Conservation (phyloP, 2,329 filamentous ascomycete genomes). For the Aureobasidium subglaciale region DNA sequence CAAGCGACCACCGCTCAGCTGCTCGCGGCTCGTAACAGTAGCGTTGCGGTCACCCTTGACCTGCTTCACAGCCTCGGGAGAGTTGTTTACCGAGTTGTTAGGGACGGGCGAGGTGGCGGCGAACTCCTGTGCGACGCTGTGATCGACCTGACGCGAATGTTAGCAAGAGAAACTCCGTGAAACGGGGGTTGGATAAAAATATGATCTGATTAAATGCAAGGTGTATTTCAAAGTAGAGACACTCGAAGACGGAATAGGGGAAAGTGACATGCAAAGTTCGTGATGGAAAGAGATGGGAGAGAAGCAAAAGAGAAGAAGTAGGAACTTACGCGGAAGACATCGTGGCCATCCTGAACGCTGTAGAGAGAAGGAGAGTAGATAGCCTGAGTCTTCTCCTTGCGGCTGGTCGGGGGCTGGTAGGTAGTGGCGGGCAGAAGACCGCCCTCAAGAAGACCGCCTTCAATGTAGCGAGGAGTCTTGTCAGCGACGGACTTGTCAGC, state of each 20-base stretch:
- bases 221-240: not conserved
- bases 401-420: not conserved
- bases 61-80: not conserved
- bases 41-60: not conserved
- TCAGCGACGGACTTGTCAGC: not conserved
- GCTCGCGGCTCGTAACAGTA: too few relatives aligned
- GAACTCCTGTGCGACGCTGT: not conserved
- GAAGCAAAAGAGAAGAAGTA: not conserved
- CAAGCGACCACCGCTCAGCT: too few relatives aligned
- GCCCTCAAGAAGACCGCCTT: not conserved
- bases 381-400: not conserved
- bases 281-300: not conserved
- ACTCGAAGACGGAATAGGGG: not conserved
- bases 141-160: not conserved
- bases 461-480: not conserved
- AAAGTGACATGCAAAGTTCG: not conserved
- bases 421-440: not conserved
- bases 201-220: too few relatives aligned
- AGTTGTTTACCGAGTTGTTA: not conserved
- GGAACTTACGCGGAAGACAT: conserved; percentile 4
- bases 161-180: too few relatives aligned
- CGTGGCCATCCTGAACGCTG: not conserved
- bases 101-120: not conserved
- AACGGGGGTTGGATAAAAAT: too few relatives aligned
- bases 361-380: conserved; percentile 1